Percentiles rank a stretch among this genome's conserved stretches.
Conservation (phyloP, 495 filamentous ascomycete species). For the Penicillium macrosclerotiorum region DNA sequence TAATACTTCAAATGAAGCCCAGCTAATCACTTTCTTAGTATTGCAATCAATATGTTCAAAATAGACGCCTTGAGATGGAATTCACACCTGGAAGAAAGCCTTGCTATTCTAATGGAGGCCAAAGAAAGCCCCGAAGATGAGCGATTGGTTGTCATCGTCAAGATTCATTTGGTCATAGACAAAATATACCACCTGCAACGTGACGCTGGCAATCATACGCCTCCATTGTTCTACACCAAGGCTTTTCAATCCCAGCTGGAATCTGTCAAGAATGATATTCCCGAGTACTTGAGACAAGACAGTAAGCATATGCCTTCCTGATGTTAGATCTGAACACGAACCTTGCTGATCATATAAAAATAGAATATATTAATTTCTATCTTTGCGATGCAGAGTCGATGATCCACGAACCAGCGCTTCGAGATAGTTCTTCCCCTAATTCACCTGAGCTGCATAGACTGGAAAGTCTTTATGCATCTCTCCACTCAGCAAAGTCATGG, state of each 20-base stretch:
- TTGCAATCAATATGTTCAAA: conserved; percentile 42
- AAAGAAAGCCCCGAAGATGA: conserved; percentile 51
- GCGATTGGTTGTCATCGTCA: conserved; percentile 46
- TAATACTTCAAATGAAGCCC: not conserved
- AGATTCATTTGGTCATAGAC: conserved; percentile 43
- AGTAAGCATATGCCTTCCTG: conserved; percentile 27
- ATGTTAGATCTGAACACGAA: not conserved
- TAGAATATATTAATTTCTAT: conserved; percentile 38
- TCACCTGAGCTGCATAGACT: conserved; percentile 29
- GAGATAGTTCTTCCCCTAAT: conserved; percentile 13
- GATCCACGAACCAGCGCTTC: conserved; percentile 42
- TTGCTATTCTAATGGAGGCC: conserved; percentile 40
- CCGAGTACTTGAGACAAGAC: conserved; percentile 31
- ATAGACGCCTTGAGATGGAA: conserved; percentile 52
- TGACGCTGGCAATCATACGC: conserved; percentile 12
- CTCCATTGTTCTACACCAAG: conserved; percentile 40
- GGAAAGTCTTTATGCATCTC: conserved; percentile 31
- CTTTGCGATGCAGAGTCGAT: conserved; percentile 40
- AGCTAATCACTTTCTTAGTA: conserved; percentile 21
- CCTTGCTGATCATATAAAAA: conserved; percentile 1
- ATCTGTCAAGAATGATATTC: conserved; percentile 32
- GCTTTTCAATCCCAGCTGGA: conserved; percentile 46
- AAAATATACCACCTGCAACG: conserved; percentile 27
- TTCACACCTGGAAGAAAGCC: conserved; percentile 51
- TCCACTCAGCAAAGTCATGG: conserved; percentile 40